These are phyloP conservation scores for Euphrasia confusa DNA, from an alignment of 257 asterid species.

Conservation along the genomic window DNA sequence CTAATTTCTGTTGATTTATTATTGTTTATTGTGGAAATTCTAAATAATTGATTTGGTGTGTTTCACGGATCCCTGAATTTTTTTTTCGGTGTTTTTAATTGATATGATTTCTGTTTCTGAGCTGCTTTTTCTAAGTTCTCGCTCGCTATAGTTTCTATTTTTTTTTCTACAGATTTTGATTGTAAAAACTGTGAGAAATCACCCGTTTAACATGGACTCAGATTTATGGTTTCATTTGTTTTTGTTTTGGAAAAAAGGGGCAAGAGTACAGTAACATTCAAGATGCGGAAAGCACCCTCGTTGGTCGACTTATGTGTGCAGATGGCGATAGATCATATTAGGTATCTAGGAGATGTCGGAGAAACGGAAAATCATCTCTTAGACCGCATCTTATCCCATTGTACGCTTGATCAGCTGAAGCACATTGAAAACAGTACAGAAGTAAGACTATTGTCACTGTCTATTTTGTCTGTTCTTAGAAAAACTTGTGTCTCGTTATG, in stretches of 20 bases:
- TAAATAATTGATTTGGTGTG: background rate
- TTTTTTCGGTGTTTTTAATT: background rate
- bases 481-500: background rate
- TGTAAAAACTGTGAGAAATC: constrained; percentile 1
- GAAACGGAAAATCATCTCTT: constrained; percentile 66
- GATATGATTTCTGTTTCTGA: background rate
- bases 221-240: constrained; percentile 2
- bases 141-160: background rate
- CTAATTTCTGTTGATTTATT: background rate
- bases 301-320: constrained; percentile 76
- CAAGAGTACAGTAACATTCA: constrained; percentile 20
- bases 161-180: background rate
- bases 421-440: constrained; percentile 67
- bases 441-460: constrained; percentile 33
- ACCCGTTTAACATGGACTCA: background rate
- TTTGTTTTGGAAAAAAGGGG: constrained; percentile 19
- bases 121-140: background rate
- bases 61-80: constrained; percentile 3
- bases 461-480: constrained; percentile 4
- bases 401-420: constrained; percentile 64
- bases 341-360: constrained; percentile 88
- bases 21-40: background rate
- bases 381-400: constrained; percentile 74
- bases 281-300: constrained; percentile 47
- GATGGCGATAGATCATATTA: constrained; percentile 60